A percentile compares a stretch with the other conserved stretches of the same genome.
These are phyloP conservation scores for Termitomyces bulborhizus DNA, from an alignment of 768 basidiomycete genomes.

Conservation along the genomic window DNA sequence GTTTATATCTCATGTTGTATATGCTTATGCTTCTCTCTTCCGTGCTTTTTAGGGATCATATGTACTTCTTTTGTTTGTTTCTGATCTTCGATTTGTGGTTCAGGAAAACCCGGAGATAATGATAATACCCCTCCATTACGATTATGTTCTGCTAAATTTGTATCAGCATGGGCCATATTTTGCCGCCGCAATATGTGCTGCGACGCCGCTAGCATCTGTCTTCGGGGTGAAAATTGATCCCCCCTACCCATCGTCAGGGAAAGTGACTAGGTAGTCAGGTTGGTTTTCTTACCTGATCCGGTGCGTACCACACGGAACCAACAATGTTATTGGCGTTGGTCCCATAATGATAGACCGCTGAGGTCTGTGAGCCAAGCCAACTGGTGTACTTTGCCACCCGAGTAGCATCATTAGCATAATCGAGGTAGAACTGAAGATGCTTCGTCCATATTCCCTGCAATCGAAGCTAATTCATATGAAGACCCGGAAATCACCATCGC, in stretches of 20 bases:
- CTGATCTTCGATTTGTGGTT: slow-evolving; percentile 8
- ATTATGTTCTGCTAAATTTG: slow-evolving; percentile 3
- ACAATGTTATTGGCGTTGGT: slow-evolving; percentile 32
- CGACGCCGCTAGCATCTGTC: slow-evolving; percentile 37
- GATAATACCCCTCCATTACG: slow-evolving; percentile 10
- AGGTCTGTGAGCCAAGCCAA: slow-evolving; percentile 34
- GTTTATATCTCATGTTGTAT: slow-evolving; percentile 5
- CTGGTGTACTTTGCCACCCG: slow-evolving; percentile 37
- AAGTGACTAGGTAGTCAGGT: not conserved
- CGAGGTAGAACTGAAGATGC: slow-evolving; percentile 44
- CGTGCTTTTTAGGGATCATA: slow-evolving; percentile 5
- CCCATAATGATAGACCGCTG: slow-evolving; percentile 38
- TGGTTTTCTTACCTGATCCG: slow-evolving; percentile 24
- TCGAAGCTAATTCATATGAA: not conserved
- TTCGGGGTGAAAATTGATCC: slow-evolving; percentile 40
- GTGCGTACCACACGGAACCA: slow-evolving; percentile 42
- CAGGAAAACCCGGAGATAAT: slow-evolving; percentile 3
- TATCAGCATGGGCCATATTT: slow-evolving; percentile 34
- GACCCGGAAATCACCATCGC: not conserved
- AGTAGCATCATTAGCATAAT: slow-evolving; percentile 33
- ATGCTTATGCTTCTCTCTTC: not conserved
- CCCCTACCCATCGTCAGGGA: slow-evolving; percentile 18
- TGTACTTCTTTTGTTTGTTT: slow-evolving; percentile 8
- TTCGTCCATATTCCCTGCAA: slow-evolving; percentile 46
- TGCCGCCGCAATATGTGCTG: slow-evolving; percentile 34